These are phyloP conservation scores for Saturnispora diversa DNA, from an alignment of 805 yeast genomes.

Conservation along the genomic window DNA sequence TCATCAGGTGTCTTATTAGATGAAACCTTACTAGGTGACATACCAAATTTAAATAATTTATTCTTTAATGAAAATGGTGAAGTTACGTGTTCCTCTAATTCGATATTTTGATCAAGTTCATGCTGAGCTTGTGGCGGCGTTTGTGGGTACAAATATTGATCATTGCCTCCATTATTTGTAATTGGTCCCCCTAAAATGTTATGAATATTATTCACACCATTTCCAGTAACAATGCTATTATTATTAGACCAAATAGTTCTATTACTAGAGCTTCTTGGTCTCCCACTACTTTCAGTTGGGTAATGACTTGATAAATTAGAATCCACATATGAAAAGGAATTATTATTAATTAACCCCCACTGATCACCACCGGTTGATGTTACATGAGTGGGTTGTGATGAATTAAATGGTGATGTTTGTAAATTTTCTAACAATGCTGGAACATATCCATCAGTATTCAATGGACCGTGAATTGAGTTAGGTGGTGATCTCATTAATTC, in stretches of 20 bases:
- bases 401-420: constrained; percentile 15
- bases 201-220: constrained; percentile 8
- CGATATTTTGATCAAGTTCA: not conserved
- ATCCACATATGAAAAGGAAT: constrained; percentile 7
- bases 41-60: constrained; percentile 32
- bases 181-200: constrained; percentile 11
- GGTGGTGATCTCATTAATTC: constrained; percentile 9
- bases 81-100: constrained; percentile 15
- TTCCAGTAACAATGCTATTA: constrained; percentile 14
- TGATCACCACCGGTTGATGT: not conserved
- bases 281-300: constrained; percentile 3
- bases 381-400: constrained; percentile 1
- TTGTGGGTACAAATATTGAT: not conserved
- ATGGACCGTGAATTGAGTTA: not conserved
- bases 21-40: constrained; percentile 26
- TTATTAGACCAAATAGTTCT: constrained; percentile 10
- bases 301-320: not conserved
- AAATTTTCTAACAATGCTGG: constrained; percentile 12
- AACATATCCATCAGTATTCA: not conserved
- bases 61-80: constrained; percentile 34
- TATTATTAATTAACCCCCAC: not conserved
- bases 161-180: constrained; percentile 2
- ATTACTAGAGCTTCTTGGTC: constrained; percentile 6
- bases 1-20: constrained; percentile 15
- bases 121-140: not conserved